Evolutionary conservation across 179 eudicot species (phyloP), one percentile per base, ranked within the genome.

Genomic region (Carnegiea gigantea): DNA sequence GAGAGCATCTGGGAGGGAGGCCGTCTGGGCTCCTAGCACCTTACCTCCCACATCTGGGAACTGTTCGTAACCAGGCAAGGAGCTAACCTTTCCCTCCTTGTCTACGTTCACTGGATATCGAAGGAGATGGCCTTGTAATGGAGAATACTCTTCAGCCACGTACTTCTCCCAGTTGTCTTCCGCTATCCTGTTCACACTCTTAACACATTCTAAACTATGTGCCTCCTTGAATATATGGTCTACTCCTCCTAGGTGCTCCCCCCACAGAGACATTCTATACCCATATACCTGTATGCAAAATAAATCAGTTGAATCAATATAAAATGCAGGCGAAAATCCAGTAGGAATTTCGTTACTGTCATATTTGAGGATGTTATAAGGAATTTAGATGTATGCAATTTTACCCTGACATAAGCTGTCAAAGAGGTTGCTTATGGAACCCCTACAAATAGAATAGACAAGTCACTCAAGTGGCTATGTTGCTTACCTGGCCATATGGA

Each of bases 41-140:
- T 88, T 92, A 80, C 95, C 95, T 10, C 93, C 95, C 33, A 91
- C 90, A 76, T 92, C 93, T 9, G 93, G 95, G 76, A 92, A 92
- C 40, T 84, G 83, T 23, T 92, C 93, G 36, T 85, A 68, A 12
- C 88, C 89, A 5, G 84, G 87, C 82, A 91, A 74, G 26, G 89
- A 15, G 13, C 79, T 59, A 68, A 91, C 87, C 81, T 87, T 89
- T 38, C 95, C 95, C 23, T 83, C 71, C 78, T 75, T 82, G 68
- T 81, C 77, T 4, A 91, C 90, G 21, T 83, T 77, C 24, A 91
- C 78, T 3, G 95, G 95, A 77, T 92, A 92, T 49, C 21, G 87
- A 71, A 92, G 88, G 67, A 92, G 85, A 83, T 91, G 93, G 13
- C 93, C 95, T 53, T 81, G 87, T 85, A 92, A 79, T 38, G 89